Conservation (phyloP, 129 eudicot genomes). For the Centaurea solstitialis region DNA sequence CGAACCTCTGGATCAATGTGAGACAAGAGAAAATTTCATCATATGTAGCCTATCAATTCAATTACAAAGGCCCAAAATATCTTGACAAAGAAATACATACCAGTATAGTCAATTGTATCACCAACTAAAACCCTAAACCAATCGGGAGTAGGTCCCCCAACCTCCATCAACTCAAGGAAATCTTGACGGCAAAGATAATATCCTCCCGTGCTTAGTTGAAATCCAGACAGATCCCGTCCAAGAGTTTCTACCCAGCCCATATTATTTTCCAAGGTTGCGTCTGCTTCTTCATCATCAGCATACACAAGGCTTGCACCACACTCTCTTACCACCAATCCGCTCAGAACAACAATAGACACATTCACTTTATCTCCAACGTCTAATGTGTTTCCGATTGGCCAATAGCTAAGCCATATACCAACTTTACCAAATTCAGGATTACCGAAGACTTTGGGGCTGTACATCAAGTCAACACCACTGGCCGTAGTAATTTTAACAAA, state of each 20-base stretch:
- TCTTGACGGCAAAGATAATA: slow-evolving; percentile 8
- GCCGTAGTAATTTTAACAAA: slow-evolving; percentile 3
- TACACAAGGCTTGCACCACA: slow-evolving; percentile 18
- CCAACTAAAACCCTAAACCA: slow-evolving; percentile 7
- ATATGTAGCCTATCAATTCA: not conserved
- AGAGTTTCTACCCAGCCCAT: not conserved
- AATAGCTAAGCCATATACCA: slow-evolving; percentile 6
- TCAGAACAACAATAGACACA: not conserved
- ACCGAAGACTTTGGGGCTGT: slow-evolving; percentile 15
- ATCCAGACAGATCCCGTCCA: slow-evolving; percentile 6
- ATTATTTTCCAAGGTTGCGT: not conserved
- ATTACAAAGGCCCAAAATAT: not conserved
- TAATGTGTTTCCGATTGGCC: not conserved
- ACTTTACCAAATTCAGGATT: not conserved
- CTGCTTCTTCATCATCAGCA: not conserved
- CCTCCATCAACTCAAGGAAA: slow-evolving; percentile 3
- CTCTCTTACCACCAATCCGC: not conserved
- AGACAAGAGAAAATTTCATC: not conserved
- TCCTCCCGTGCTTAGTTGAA: slow-evolving; percentile 12
- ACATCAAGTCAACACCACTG: slow-evolving; percentile 8
- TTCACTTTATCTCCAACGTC: not conserved
- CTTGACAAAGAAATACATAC: not conserved
- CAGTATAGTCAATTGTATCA: not conserved
- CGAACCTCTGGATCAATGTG: not conserved
- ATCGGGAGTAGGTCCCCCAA: not conserved